Base-by-base conservation (phyloP, 176 grass and related monocot genomes). In the Elaeis guineensis region DNA sequence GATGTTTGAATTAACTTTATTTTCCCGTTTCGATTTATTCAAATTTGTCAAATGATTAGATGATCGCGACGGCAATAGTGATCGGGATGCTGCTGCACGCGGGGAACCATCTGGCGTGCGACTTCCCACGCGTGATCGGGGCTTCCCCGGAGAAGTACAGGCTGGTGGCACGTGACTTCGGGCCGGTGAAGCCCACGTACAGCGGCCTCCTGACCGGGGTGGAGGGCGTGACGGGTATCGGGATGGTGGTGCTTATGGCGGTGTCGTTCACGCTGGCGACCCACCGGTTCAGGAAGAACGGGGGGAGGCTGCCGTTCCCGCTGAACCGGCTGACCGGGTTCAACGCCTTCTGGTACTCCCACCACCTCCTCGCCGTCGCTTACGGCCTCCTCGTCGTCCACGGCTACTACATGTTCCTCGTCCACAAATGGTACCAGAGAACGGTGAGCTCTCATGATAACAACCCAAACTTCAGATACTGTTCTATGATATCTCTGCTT, bases 281-380 rank as follows among this genome's bases (percentile, higher is more conserved):
- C 0, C 93, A 92, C 56, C 93, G 87, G 5, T 98, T 98, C 55
- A 72, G 93, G 25, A 98, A 98, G 78, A 86, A 89, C 66, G 84
- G 83, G 28, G 69, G 29, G 25, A 21, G 59, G 14, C 72, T 92
- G 0, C 93, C 87, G 0, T 77, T 81, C 30, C 93, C 79, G 3
- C 62, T 98, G 5, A 81, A 89, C 73, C 76, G 87, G 0, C 87
- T 98, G 17, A 72, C 84, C 6, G 93, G 93, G 0, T 98, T 98
- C 93, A 98, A 98, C 61, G 87, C 87, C 29, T 98, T 92, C 69
- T 98, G 93, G 93, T 98, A 98, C 76, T 98, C 93, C 15, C 93
- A 98, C 76, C 93, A 98, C 70, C 87, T 98, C 3, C 87, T 91
- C 3, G 81, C 50, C 19, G 57, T 92, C 71, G 93, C 85, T 23